Base-by-base conservation (phyloP, 306 rosid species). In the Senna siamea region DNA sequence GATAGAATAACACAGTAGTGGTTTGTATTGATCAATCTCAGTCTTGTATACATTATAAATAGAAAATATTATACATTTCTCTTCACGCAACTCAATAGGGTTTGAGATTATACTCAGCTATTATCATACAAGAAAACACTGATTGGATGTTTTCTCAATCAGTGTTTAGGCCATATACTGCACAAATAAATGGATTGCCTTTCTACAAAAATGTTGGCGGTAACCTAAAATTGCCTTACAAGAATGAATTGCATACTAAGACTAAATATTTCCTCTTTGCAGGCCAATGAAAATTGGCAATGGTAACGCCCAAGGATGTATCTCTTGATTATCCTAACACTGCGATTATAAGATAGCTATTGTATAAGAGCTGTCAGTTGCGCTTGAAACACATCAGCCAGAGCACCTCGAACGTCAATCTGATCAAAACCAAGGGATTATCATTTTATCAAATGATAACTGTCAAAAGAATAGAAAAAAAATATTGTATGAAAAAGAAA, bases 361-460 rank as follows among this genome's bases (percentile, higher is more conserved):
- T 92, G 90, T 79, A 92, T 79, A 54, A 92, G 93, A 74, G 96
- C 86, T 84, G 92, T 92, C 78, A 92, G 44, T 66, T 95, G 99
- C 35, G 88, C 90, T 86, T 78, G 86, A 83, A 92, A 92, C 60
- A 92, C 85, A 81, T 95, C 97, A 56, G 88, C 99, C 28, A 95
- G 96, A 56, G 96, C 96, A 75, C 95, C 98, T 34, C 99, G 96
- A 70, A 95, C 80, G 66, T 95, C 98, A 90, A 95, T 92, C 99
- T 95, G 90, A 76, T 78, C 64, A 83, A n/a, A 75, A 83, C 19
- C 79, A 60, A 76, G 35, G 72, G 57, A 72, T 48, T 52, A 57
- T 72, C 76, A 75, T 72, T 69, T 64, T 38, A 71, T 17, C 48
- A 64, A 13, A 13, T 20, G 53, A 2, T 17, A 11, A 13, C 9